Conservation (phyloP, 2,329 filamentous ascomycete species). For the Hypoxylon sp. region DNA sequence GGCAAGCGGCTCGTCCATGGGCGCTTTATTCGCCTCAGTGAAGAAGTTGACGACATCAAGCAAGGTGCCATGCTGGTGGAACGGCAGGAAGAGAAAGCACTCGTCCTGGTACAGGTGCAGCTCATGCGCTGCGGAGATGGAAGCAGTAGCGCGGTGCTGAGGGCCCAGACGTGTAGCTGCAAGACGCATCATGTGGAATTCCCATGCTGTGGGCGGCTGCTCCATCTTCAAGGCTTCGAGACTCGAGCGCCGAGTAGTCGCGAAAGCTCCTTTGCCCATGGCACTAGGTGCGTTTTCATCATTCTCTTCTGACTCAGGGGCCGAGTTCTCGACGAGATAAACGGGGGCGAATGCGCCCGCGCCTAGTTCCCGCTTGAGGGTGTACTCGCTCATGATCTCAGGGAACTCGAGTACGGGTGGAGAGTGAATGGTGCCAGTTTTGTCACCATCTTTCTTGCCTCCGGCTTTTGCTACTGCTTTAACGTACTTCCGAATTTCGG, state of each 20-base stretch:
- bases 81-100: constrained; percentile 89
- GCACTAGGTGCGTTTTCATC: constrained; percentile 56
- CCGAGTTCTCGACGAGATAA: constrained; percentile 86
- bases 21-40: constrained; percentile 73
- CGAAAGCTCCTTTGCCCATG: constrained; percentile 75
- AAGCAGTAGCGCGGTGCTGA: constrained; percentile 78
- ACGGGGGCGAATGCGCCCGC: constrained; percentile 96
- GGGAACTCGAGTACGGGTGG: constrained; percentile 78
- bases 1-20: constrained; percentile 90
- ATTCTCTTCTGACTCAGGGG: constrained; percentile 62
- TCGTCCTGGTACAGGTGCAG: constrained; percentile 94
- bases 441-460: constrained; percentile 71
- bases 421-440: constrained; percentile 69
- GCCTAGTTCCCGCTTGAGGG: constrained; percentile 86
- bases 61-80: constrained; percentile 88
- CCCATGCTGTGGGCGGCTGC: constrained; percentile 88
- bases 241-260: constrained; percentile 67
- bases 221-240: constrained; percentile 97
- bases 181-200: constrained; percentile 94
- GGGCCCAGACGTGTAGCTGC: constrained; percentile 82
- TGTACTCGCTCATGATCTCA: constrained; percentile 77
- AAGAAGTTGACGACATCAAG: constrained; percentile 95
- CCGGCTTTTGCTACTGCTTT: constrained; percentile 73
- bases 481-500: constrained; percentile 85
- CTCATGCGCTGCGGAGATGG: constrained; percentile 86